Conservation (phyloP, 176 grass and related monocot species). For the Lolium rigidum region DNA sequence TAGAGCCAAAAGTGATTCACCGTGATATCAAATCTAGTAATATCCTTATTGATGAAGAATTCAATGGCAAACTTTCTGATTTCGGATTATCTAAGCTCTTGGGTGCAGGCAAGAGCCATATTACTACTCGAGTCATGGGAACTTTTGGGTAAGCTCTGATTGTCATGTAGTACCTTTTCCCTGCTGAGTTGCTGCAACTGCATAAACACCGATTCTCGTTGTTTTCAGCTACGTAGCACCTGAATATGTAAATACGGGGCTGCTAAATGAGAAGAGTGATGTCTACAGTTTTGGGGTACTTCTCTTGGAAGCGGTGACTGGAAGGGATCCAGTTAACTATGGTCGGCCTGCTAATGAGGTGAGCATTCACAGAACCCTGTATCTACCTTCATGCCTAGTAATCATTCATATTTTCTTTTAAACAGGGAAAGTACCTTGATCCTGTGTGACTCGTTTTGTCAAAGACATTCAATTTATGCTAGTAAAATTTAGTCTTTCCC, state of each 20-base stretch:
- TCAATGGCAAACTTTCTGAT: slow-evolving; percentile 34
- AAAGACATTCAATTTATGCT: not conserved
- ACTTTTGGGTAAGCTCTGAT: slow-evolving; percentile 34
- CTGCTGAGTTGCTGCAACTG: not conserved
- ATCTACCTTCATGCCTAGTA: not conserved
- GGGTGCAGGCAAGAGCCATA: slow-evolving; percentile 30
- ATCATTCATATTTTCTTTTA: slow-evolving; percentile 1
- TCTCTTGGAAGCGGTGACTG: slow-evolving; percentile 28
- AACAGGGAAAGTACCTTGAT: not conserved
- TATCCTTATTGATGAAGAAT: slow-evolving; percentile 32
- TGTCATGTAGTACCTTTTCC: not conserved
- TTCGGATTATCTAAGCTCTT: slow-evolving; percentile 32
- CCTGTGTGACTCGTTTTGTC: not conserved
- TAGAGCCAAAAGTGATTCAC: slow-evolving; percentile 40
- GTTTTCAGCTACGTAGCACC: slow-evolving; percentile 34
- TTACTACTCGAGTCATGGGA: slow-evolving; percentile 37
- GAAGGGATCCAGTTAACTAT: slow-evolving; percentile 30
- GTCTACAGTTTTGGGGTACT: slow-evolving; percentile 33
- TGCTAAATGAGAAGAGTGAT: slow-evolving; percentile 24
- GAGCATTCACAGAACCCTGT: not conserved
- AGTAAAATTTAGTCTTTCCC: not conserved
- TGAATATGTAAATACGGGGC: slow-evolving; percentile 33
- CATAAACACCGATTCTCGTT: not conserved
- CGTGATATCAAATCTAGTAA: slow-evolving; percentile 43
- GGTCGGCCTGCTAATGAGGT: slow-evolving; percentile 24